Percentiles rank a stretch among this genome's conserved stretches.
Evolutionary conservation across 257 asterid species (phyloP).

Genomic region (Rehmannia glutinosa): DNA sequence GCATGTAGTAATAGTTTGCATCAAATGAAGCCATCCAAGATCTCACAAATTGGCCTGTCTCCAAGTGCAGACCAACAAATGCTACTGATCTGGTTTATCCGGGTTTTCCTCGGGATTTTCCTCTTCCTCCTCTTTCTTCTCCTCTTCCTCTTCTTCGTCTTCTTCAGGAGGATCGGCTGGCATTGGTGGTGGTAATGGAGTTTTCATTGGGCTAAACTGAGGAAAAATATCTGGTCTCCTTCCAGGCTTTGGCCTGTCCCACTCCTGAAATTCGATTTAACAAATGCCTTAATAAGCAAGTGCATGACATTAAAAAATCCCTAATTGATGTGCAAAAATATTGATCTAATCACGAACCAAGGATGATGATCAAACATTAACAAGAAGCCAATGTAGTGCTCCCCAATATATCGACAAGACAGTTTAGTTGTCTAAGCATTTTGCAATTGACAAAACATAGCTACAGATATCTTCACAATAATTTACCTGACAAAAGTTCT

Average conservation of each 20-base stretch:
- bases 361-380: too few species aligned
- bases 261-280: constrained; percentile 43
- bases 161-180: constrained; percentile 67
- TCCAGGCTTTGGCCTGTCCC: constrained; percentile 66
- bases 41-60: background rate
- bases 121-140: constrained; percentile 55
- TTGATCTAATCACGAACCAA: too few species aligned
- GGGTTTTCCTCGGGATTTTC: constrained; percentile 44
- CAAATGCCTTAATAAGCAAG: background rate
- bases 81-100: constrained; percentile 19
- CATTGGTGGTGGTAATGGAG: constrained; percentile 74
- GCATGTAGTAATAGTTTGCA: background rate
- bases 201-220: constrained; percentile 84
- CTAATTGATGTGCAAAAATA: too few species aligned
- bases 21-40: background rate
- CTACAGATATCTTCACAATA: too few species aligned
- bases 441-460: too few species aligned
- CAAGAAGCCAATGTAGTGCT: too few species aligned
- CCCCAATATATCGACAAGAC: too few species aligned
- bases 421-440: too few species aligned
- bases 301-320: background rate
- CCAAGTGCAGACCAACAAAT: background rate
- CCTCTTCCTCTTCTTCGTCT: constrained; percentile 70
- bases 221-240: constrained; percentile 76
- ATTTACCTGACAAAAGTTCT: too few species aligned